Evolutionary conservation across 2,329 filamentous ascomycete species (phyloP).

Genomic region (Eutypa lata): DNA sequence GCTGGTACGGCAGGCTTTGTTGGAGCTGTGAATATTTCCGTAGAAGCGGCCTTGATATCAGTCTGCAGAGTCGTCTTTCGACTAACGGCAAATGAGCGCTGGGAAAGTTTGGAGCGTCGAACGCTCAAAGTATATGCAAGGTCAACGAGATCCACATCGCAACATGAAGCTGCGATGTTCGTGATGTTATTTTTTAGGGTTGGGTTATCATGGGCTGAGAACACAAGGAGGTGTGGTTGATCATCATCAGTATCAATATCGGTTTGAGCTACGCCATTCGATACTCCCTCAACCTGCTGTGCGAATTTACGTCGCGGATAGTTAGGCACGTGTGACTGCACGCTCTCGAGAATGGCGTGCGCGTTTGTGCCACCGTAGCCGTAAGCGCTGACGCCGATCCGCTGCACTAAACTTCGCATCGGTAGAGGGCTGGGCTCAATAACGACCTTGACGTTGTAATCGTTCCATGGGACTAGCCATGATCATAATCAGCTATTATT

Average conservation of each 20-base stretch:
- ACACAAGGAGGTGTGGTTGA: slow-evolving; percentile 10
- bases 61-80: no score
- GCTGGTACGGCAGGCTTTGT: no score
- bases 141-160: no score
- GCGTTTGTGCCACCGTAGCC: slow-evolving; percentile 6
- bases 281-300: neutral
- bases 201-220: slow-evolving; percentile 19
- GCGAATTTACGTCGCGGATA: no score
- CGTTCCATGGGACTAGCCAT: neutral
- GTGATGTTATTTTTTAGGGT: slow-evolving; percentile 10
- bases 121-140: no score
- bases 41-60: no score
- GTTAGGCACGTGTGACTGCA: no score
- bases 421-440: neutral
- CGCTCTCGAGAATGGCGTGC: slow-evolving; percentile 14
- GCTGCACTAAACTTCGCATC: neutral
- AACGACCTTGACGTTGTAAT: neutral
- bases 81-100: no score
- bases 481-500: no score
- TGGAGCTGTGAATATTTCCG: no score
- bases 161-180: neutral
- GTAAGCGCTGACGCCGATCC: neutral
- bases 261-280: no score
- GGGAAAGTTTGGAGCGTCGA: no score
- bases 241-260: slow-evolving; percentile 2